Conservation (phyloP, 2,329 filamentous ascomycete genomes). For the Pestalotiopsis sp. region DNA sequence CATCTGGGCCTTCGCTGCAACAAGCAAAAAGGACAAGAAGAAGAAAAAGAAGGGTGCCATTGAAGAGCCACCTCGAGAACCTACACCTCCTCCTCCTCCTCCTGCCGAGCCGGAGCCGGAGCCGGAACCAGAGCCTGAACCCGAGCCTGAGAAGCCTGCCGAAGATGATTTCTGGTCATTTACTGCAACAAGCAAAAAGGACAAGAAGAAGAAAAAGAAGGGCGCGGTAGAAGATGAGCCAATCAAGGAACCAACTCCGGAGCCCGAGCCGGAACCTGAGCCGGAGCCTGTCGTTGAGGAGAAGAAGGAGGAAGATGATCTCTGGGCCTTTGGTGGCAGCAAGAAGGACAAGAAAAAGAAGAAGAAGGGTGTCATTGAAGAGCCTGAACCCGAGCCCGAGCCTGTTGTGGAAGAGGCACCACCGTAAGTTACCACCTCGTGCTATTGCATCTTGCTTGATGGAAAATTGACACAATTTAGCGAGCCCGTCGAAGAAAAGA, state of each 20-base stretch:
- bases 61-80: constrained; percentile 7
- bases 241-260: constrained; percentile 27
- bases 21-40: constrained; percentile 11
- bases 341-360: constrained; percentile 36
- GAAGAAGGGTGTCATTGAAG: constrained; percentile 34
- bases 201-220: constrained; percentile 33
- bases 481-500: constrained; percentile 10
- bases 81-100: constrained; percentile 17
- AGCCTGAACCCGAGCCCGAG: constrained; percentile 17
- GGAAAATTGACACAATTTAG: background rate
- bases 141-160: constrained; percentile 20
- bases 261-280: constrained; percentile 10
- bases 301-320: constrained; percentile 33
- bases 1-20: background rate
- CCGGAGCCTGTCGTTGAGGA: constrained; percentile 28
- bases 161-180: constrained; percentile 1
- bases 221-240: constrained; percentile 20
- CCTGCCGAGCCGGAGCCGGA: constrained; percentile 25
- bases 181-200: constrained; percentile 20
- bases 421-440: background rate
- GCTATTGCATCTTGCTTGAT: background rate
- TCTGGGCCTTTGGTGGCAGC: constrained; percentile 33
- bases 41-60: constrained; percentile 13
- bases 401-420: constrained; percentile 7
- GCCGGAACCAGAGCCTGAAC: constrained; percentile 10